Percentiles rank a stretch among this genome's conserved stretches.
phyloP scores from a whole-genome alignment of 129 eudicot species.

The Saussurea involucrata region DNA sequence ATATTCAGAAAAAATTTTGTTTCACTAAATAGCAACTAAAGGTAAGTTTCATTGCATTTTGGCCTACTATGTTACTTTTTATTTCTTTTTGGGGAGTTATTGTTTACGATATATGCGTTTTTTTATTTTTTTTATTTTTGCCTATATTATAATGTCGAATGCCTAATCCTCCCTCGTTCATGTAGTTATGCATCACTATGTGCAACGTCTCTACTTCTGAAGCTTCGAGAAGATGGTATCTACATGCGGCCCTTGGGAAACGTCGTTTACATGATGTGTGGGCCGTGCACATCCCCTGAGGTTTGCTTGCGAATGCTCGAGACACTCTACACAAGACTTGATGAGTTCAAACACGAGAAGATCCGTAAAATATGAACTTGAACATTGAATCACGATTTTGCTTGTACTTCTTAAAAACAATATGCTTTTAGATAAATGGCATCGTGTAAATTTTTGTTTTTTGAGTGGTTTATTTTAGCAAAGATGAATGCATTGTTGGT shows the following conservation, averaged over 20 bases:
- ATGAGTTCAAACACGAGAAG: constrained; percentile 46
- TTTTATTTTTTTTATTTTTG: background rate
- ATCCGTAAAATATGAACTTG: constrained; percentile 1
- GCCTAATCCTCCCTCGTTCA: background rate
- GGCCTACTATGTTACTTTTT: background rate
- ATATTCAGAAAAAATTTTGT: background rate
- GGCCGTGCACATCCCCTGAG: constrained; percentile 73
- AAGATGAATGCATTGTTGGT: background rate
- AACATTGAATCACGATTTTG: background rate
- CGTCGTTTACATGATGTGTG: constrained; percentile 85
- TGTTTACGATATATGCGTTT: background rate
- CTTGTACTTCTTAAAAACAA: background rate
- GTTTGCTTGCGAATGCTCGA: constrained; percentile 44
- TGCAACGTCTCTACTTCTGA: constrained; percentile 55
- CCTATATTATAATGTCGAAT: background rate
- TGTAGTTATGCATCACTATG: constrained; percentile 80
- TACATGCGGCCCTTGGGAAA: constrained; percentile 89
- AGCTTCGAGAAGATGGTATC: constrained; percentile 79
- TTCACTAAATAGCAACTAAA: background rate
- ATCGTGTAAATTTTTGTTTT: background rate
- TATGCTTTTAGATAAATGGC: background rate
- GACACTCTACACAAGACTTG: constrained; percentile 53
- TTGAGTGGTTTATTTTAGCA: background rate
- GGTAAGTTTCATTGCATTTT: background rate
- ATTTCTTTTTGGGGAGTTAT: background rate